phyloP scores from a whole-genome alignment of 2,329 filamentous ascomycete genomes.

The Fusarium brevicatenulatum region DNA sequence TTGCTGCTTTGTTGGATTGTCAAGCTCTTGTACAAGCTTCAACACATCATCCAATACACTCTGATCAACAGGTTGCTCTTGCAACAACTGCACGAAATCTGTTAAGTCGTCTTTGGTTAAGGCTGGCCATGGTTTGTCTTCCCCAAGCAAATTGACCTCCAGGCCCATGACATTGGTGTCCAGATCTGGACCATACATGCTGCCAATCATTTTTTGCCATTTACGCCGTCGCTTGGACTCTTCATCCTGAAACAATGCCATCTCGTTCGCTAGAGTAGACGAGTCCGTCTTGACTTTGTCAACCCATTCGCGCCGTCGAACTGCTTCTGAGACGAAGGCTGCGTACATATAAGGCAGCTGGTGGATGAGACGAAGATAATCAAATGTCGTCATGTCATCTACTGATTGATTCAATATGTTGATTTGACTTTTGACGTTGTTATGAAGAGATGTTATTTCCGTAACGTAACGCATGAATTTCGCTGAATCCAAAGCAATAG shows the following conservation, averaged over 20 bases:
- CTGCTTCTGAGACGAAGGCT: constrained; percentile 85
- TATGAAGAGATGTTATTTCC: constrained; percentile 79
- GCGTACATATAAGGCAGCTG: constrained; percentile 91
- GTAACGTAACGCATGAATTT: constrained; percentile 86
- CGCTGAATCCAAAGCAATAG: constrained; percentile 71
- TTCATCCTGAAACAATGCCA: constrained; percentile 91
- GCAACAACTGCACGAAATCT: constrained; percentile 74
- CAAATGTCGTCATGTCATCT: constrained; percentile 82
- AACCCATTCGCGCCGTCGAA: constrained; percentile 88
- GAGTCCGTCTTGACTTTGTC: constrained; percentile 92
- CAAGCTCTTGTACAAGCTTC: constrained; percentile 81
- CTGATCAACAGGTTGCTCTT: constrained; percentile 71
- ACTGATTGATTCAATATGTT: constrained; percentile 76
- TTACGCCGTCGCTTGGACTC: constrained; percentile 88
- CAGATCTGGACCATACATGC: constrained; percentile 73
- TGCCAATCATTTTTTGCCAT: constrained; percentile 88
- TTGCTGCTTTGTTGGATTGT: constrained; percentile 85
- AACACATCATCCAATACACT: constrained; percentile 75
- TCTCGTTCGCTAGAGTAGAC: constrained; percentile 87
- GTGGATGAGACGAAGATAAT: constrained; percentile 81
- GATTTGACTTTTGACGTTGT: constrained; percentile 77
- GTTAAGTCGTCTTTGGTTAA: constrained; percentile 81
- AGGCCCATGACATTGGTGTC: constrained; percentile 79
- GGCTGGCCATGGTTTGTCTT: constrained; percentile 81
- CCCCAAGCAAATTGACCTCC: constrained; percentile 85